Percentiles rank a stretch among this genome's conserved stretches.
phyloP scores from a whole-genome alignment of 768 basidiomycete species.

The Tubosaeta sp. region DNA sequence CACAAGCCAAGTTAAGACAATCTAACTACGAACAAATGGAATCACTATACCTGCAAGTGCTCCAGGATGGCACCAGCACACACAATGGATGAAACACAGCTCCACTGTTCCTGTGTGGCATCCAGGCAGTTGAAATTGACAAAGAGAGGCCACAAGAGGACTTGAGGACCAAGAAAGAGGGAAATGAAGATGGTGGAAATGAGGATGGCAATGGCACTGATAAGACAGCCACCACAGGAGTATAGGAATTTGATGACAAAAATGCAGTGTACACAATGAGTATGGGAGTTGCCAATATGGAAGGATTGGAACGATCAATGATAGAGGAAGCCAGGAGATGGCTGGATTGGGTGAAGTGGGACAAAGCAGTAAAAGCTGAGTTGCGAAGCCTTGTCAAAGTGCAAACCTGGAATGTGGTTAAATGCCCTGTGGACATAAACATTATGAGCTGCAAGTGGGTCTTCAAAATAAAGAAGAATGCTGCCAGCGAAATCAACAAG shows the following conservation, averaged over 20 bases:
- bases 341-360: background rate
- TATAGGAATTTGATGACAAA: too few relatives aligned
- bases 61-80: background rate
- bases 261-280: too few relatives aligned
- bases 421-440: background rate
- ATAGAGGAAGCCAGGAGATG: background rate
- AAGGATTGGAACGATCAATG: background rate
- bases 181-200: too few relatives aligned
- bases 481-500: background rate
- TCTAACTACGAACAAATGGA: background rate
- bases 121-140: background rate
- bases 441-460: slow-evolving; percentile 1
- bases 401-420: background rate
- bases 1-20: too few relatives aligned
- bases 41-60: background rate
- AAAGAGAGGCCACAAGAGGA: too few relatives aligned
- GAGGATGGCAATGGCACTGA: too few relatives aligned
- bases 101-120: background rate
- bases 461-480: slow-evolving; percentile 2
- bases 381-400: background rate
- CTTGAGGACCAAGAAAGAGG: too few relatives aligned
- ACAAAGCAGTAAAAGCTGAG: background rate
- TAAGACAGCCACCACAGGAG: too few relatives aligned
- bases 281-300: too few relatives aligned
- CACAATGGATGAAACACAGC: background rate